phyloP scores from a whole-genome alignment of 2,329 filamentous ascomycete species.

The Chaetomiaceae sp. region DNA sequence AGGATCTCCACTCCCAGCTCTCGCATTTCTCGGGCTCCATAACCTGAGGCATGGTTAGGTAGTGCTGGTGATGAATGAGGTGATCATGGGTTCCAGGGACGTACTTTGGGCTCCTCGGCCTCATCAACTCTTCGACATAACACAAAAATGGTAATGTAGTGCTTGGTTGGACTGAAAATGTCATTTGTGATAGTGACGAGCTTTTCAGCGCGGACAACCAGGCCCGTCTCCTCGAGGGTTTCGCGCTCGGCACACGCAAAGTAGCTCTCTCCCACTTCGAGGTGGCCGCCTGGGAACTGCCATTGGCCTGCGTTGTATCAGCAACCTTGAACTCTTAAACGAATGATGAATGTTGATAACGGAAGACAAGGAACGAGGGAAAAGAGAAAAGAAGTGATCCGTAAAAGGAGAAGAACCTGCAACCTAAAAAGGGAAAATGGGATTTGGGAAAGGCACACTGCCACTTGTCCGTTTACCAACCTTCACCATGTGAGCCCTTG shows the following conservation, averaged over 20 bases:
- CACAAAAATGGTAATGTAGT: slow-evolving; percentile 73
- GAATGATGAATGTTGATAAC: no score
- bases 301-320: slow-evolving; percentile 33
- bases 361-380: no score
- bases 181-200: slow-evolving; percentile 64
- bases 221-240: slow-evolving; percentile 64
- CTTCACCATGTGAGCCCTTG: slow-evolving; percentile 45
- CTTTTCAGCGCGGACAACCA: slow-evolving; percentile 48
- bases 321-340: neutral
- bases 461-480: no score
- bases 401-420: neutral
- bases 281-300: slow-evolving; percentile 70
- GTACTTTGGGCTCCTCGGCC: slow-evolving; percentile 49
- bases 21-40: slow-evolving; percentile 49
- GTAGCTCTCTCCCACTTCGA: slow-evolving; percentile 64
- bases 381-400: no score
- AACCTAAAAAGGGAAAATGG: neutral
- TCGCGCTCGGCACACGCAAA: slow-evolving; percentile 63
- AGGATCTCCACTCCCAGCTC: slow-evolving; percentile 46
- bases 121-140: slow-evolving; percentile 46
- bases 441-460: no score
- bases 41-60: slow-evolving; percentile 23
- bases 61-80: neutral
- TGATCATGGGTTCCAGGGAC: slow-evolving; percentile 25
- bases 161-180: slow-evolving; percentile 58